These are phyloP conservation scores for Gossypium schwendimanii DNA, from an alignment of 441 rosid species.

Conservation along the genomic window DNA sequence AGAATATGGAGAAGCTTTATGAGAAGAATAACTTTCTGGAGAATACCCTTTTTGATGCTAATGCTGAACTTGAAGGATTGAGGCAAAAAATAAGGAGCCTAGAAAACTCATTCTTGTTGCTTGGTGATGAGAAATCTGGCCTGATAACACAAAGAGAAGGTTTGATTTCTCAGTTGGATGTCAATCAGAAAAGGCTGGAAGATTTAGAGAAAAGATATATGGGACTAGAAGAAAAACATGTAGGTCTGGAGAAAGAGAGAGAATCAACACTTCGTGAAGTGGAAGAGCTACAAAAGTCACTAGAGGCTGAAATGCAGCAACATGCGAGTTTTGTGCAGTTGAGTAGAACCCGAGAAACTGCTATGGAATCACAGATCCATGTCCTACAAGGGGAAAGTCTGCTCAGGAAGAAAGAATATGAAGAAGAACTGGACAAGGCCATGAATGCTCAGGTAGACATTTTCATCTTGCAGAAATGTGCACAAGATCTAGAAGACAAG, in stretches of 20 bases:
- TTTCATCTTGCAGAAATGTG: constrained; percentile 59
- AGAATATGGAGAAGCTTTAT: constrained; percentile 50
- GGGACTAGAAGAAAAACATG: constrained; percentile 41
- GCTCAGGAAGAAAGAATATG: constrained; percentile 48
- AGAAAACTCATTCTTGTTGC: constrained; percentile 49
- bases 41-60: constrained; percentile 57
- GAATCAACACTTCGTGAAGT: constrained; percentile 44
- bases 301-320: constrained; percentile 49
- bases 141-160: constrained; percentile 41
- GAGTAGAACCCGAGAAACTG: constrained; percentile 36
- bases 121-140: constrained; percentile 55
- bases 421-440: constrained; percentile 58
- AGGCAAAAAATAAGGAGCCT: constrained; percentile 46
- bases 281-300: constrained; percentile 37
- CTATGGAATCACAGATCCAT: constrained; percentile 47
- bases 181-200: constrained; percentile 38
- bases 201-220: constrained; percentile 40
- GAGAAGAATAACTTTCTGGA: constrained; percentile 62
- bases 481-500: constrained; percentile 58
- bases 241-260: constrained; percentile 51
- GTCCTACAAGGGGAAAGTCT: constrained; percentile 49
- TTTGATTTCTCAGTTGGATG: constrained; percentile 50
- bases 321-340: constrained; percentile 37
- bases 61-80: constrained; percentile 61
- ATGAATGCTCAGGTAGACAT: constrained; percentile 52